Base-by-base conservation (phyloP, 768 basidiomycete genomes). In the Lyophyllum semitale region DNA sequence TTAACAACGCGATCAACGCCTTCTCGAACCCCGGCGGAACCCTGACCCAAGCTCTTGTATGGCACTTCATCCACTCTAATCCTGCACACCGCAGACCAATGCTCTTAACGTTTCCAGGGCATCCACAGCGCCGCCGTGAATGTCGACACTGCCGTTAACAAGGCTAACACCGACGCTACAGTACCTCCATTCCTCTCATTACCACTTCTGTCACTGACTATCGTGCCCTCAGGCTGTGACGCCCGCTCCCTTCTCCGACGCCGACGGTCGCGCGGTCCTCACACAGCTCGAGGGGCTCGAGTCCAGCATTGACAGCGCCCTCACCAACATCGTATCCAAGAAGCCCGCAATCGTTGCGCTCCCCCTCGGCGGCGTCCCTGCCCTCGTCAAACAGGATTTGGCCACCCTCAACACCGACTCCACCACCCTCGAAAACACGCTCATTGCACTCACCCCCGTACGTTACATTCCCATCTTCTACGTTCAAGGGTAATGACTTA, bases 341-440 rank as follows among this genome's bases (percentile, higher is more conserved):
- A 60, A 69, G 52, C 51, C 67, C 18, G 65, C 59, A 3, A 70
- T 75, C 48, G 27, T 41, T 46, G 67, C 62, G 29, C 61, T 71
- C 26, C 71, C 72, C 38, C 49, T 73, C 48, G 65, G 66, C 25
- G 69, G 71, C 20, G 47, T 71, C 37, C 59, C 68, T 11, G 67
- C 67, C 27, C 57, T 75, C n/a, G 64, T 73, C 48, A 60, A 60
- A 11, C 53, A 60, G 43, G 73, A 75, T 54, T 64, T 75, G 3
- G 51, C 49, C 20, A 60, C 47, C 27, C 66, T 74, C 51, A 60
- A 61, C 17, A 46, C 61, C 15, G 53, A 43, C 53, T 68, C 69
- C 11, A 46, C 38, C 22, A 54, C 56, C 25, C 69, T 72, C 46
- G 54, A 63, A 7, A 57, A 35, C 20, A 63, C 67, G 8, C 42